Evolutionary conservation across 2,329 filamentous ascomycete species (phyloP).

Genomic region (Colletotrichum graminicola): DNA sequence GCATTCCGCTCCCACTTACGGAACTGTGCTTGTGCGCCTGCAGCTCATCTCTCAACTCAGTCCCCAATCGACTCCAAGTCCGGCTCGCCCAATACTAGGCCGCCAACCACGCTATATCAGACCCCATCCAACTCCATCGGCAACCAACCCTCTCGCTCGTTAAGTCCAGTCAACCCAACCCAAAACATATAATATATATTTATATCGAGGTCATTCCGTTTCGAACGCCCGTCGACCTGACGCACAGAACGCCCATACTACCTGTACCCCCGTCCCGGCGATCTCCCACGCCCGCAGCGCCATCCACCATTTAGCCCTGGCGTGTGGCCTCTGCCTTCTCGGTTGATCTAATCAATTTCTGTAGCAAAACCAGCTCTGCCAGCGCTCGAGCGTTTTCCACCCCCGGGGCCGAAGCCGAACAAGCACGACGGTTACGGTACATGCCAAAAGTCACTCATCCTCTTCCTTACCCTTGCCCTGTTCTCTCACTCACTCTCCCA

Average conservation of each 20-base stretch:
- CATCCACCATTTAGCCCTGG: conserved; percentile 34
- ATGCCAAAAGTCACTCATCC: conserved; percentile 44
- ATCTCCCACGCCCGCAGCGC: conserved; percentile 43
- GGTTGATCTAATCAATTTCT: conserved; percentile 47
- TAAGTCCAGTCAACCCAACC: neutral
- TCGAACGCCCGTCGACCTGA: conserved; percentile 38
- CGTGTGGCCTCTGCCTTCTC: conserved; percentile 41
- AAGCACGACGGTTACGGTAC: conserved; percentile 29
- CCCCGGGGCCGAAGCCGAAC: conserved; percentile 26
- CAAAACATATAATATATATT: conserved; percentile 32
- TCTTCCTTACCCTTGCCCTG: conserved; percentile 19
- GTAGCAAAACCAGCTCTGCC: conserved; percentile 43
- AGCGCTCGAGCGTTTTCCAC: conserved; percentile 43
- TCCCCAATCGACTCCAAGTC: conserved; percentile 4
- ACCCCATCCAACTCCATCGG: conserved; percentile 1
- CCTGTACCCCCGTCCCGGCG: conserved; percentile 30
- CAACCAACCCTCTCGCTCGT: neutral
- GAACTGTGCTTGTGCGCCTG: conserved; percentile 36
- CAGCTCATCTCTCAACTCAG: conserved; percentile 25
- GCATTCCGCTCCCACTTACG: neutral
- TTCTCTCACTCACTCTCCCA: conserved; percentile 39
- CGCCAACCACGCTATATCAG: conserved; percentile 6
- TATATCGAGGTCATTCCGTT: conserved; percentile 42
- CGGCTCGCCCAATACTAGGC: conserved; percentile 10
- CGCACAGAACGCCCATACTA: conserved; percentile 37